Base-by-base conservation (phyloP, 306 rosid species). In the Calophaca sinica region DNA sequence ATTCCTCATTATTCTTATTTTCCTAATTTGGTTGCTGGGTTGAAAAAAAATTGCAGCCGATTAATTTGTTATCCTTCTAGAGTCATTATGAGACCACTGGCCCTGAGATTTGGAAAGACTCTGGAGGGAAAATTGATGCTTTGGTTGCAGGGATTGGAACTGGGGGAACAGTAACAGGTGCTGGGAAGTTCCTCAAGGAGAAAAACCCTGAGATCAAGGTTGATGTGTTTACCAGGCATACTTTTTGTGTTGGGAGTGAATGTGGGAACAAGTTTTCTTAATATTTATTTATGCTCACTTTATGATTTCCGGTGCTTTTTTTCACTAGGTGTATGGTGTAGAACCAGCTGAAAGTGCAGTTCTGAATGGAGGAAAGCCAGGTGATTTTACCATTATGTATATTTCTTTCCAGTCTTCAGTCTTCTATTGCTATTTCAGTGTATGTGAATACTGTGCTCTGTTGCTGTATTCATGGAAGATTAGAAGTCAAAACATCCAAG, bases 61-160 rank as follows among this genome's bases (percentile, higher is more conserved):
- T 46, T 55, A 28, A 41, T 10, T 52, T 57, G 4, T 62, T 13
- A 11, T 72, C 51, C 33, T 74, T 54, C 55, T 79, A 91, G 98
- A 82, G 80, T 82, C 97, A 94, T 85, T 94, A 91, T 26, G 96
- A 91, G 61, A 88, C 97, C 68, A 91, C 97, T 13, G 97, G 97
- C 65, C 93, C 91, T 4, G 97, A 94, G 87, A 88, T 89, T 72
- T 91, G 98, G 98, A 88, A 84, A 87, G 96, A 89, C 78, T 81
- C 96, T 0, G 87, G 72, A 82, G 94, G 79, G 67, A 87, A 84
- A 86, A 73, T 91, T 62, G 97, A 88, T 71, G 86, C 73, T 35
- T 79, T 94, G 46, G 93, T 89, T 52, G 79, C 96, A 5, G 96
- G 93, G 74, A 81, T 94, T 61, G 97, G 98, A 73, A 88, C 98